phyloP scores from a whole-genome alignment of 73 alveolate genomes.

The Durusdinium trenchii region DNA sequence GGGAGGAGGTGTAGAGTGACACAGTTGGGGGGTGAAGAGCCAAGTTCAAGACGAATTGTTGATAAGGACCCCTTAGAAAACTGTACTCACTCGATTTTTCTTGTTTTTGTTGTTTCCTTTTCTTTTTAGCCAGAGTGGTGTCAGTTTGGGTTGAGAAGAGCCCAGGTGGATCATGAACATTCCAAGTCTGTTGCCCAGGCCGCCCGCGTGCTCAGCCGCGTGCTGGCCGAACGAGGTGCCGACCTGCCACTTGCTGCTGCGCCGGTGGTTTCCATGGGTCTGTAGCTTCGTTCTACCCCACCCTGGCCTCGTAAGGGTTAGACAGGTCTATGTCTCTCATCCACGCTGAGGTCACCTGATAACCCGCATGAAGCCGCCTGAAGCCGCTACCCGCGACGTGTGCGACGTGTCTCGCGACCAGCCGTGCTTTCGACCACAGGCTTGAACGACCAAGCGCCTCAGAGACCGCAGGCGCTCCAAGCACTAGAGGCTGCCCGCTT shows the following conservation, averaged over 20 bases:
- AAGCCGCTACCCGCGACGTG: no score
- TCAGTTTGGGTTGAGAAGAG: background rate
- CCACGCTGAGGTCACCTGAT: no score
- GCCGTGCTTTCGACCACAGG: background rate
- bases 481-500: slow-evolving; percentile 69
- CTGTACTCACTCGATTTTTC: no score
- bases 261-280: no score
- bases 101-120: no score
- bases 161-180: background rate
- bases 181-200: background rate
- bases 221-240: slow-evolving; percentile 52
- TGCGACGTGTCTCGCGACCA: no score
- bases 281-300: no score
- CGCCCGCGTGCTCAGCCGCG: slow-evolving; percentile 58
- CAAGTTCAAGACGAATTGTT: background rate
- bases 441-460: slow-evolving; percentile 77
- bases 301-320: no score
- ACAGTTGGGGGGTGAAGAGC: background rate
- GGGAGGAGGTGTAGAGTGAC: background rate
- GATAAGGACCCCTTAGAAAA: no score
- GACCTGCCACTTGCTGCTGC: background rate
- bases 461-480: slow-evolving; percentile 68
- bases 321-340: no score
- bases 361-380: no score
- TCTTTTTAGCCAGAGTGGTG: background rate